Evolutionary conservation across 2,329 filamentous ascomycete species (phyloP).

Genomic region (Nemania serpens): DNA sequence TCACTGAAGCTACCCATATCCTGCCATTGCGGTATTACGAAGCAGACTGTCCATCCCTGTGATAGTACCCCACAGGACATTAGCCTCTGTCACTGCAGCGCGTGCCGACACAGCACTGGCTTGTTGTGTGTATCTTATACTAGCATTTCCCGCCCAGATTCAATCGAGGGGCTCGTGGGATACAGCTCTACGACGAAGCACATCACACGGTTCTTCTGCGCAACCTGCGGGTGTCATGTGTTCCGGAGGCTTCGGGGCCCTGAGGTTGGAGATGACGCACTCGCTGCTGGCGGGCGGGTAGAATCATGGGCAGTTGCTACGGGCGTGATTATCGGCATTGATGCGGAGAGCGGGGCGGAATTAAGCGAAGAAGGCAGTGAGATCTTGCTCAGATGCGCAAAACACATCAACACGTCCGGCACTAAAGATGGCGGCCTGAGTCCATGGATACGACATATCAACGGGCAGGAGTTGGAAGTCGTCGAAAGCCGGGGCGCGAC

Average conservation of each 20-base stretch:
- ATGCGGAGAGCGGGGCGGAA: not conserved
- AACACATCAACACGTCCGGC: conserved; percentile 37
- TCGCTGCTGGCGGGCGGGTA: no score
- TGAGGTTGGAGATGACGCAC: not conserved
- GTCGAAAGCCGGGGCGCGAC: not conserved
- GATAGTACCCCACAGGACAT: conserved; percentile 18
- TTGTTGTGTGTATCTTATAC: conserved; percentile 47
- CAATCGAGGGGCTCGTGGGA: conserved; percentile 23
- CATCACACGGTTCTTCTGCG: conserved; percentile 46
- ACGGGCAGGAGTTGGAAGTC: conserved; percentile 6
- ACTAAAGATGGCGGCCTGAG: conserved; percentile 47
- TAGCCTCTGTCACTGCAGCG: conserved; percentile 42
- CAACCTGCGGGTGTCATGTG: conserved; percentile 49
- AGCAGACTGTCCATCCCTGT: conserved; percentile 28
- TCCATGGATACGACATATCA: conserved; percentile 37
- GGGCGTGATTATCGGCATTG: conserved; percentile 39
- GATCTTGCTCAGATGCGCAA: conserved; percentile 20
- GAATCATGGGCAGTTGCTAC: conserved; percentile 46
- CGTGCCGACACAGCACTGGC: conserved; percentile 43
- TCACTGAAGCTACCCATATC: conserved; percentile 26
- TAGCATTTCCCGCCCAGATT: conserved; percentile 34
- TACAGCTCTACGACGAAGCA: conserved; percentile 18
- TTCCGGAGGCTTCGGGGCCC: conserved; percentile 35
- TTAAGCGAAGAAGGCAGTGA: not conserved
- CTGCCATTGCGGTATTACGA: conserved; percentile 38